phyloP scores from a whole-genome alignment of 352 stramenopile genomes.

The Detonula confervacea region DNA sequence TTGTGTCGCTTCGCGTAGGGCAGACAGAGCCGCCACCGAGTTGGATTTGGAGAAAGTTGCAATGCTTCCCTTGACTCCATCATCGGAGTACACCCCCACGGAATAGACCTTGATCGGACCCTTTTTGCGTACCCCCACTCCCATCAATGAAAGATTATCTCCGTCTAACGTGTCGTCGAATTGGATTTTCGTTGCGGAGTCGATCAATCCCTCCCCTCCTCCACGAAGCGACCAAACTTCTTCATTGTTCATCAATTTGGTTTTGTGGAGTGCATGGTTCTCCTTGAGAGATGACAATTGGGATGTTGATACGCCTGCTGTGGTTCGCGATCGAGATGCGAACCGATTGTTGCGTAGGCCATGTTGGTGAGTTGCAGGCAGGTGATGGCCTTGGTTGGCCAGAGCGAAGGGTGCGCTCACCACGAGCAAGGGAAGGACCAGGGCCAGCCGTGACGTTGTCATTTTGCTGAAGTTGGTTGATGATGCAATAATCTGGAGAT shows the following conservation, averaged over 20 bases:
- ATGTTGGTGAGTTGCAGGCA: not conserved
- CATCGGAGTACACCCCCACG: conserved; percentile 48
- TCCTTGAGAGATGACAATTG: not conserved
- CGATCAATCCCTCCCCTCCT: conserved; percentile 15
- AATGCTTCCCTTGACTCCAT: conserved; percentile 48
- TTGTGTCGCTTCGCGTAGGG: conserved; percentile 36
- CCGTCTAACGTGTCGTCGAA: conserved; percentile 22
- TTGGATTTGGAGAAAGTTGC: conserved; percentile 50
- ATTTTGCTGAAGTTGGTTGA: not conserved
- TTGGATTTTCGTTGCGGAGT: conserved; percentile 37
- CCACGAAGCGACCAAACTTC: conserved; percentile 21
- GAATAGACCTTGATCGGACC: conserved; percentile 61
- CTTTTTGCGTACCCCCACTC: conserved; percentile 54
- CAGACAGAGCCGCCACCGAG: conserved; percentile 39
- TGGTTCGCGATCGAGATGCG: conserved; percentile 17
- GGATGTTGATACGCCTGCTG: conserved; percentile 2
- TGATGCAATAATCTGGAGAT: conserved; percentile 7
- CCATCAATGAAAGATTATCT: conserved; percentile 27
- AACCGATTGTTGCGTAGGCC: conserved; percentile 16
- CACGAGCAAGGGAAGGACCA: conserved; percentile 1
- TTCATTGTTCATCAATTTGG: not conserved
- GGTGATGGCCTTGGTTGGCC: not conserved
- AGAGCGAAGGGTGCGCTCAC: not conserved
- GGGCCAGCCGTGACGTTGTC: not conserved
- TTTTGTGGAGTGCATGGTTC: too few relatives aligned